phyloP scores from a whole-genome alignment of 2,329 filamentous ascomycete genomes.

The Monilinia fructigena region DNA sequence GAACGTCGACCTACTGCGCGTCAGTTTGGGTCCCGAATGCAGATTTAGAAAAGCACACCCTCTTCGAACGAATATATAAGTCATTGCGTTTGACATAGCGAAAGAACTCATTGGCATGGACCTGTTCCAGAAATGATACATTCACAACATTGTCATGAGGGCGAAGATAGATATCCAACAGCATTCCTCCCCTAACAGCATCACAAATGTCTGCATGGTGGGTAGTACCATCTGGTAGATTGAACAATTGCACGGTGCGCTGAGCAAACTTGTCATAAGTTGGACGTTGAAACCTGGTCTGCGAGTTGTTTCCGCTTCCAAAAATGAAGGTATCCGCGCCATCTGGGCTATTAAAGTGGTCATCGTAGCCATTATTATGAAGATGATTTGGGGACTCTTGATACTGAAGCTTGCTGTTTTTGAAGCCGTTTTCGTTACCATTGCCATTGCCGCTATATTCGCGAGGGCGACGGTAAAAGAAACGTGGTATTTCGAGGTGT shows the following conservation, averaged over 20 bases:
- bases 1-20: conserved; percentile 57
- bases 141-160: conserved; percentile 57
- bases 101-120: conserved; percentile 63
- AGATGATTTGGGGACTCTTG: conserved; percentile 26
- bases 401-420: conserved; percentile 22
- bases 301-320: conserved; percentile 30
- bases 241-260: conserved; percentile 62
- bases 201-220: conserved; percentile 65
- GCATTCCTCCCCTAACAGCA: conserved; percentile 65
- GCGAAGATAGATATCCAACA: conserved; percentile 68
- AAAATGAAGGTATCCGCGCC: conserved; percentile 31
- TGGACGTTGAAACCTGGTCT: conserved; percentile 27
- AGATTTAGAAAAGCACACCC: conserved; percentile 49
- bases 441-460: neutral
- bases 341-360: conserved; percentile 30
- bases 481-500: conserved; percentile 29
- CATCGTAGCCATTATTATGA: conserved; percentile 30
- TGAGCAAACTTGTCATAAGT: conserved; percentile 39
- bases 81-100: conserved; percentile 62
- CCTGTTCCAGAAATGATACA: conserved; percentile 67
- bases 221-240: conserved; percentile 60
- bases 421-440: conserved; percentile 25
- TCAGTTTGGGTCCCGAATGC: neutral
- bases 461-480: conserved; percentile 20
- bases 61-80: conserved; percentile 66